A percentile compares a stretch with the other conserved stretches of the same genome.
Evolutionary conservation across 2,329 filamentous ascomycete genomes (phyloP).

Genomic region (Phoma sp.): DNA sequence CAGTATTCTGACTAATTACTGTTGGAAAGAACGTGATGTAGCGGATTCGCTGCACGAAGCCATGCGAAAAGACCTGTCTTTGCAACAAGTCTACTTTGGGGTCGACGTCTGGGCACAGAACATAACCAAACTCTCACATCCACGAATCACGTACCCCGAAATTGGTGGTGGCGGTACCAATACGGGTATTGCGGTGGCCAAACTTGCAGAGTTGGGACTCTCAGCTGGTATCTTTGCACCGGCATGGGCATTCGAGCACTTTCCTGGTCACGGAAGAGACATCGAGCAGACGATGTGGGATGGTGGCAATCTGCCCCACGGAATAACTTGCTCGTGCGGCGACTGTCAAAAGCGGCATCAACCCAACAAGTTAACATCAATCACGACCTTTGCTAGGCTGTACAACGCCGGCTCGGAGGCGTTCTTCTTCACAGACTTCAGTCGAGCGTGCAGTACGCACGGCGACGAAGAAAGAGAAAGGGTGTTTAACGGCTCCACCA

Average conservation of each 20-base stretch:
- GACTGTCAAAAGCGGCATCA: conserved; percentile 27
- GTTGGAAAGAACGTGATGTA: conserved; percentile 48
- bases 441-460: conserved; percentile 37
- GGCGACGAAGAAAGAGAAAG: conserved; percentile 13
- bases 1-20: conserved; percentile 56
- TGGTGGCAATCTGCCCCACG: conserved; percentile 34
- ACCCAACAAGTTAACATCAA: conserved; percentile 31
- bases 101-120: conserved; percentile 59
- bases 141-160: conserved; percentile 49
- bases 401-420: conserved; percentile 43
- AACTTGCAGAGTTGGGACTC: conserved; percentile 45
- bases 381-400: conserved; percentile 38
- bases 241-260: conserved; percentile 58
- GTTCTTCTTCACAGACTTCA: conserved; percentile 52
- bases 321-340: conserved; percentile 46
- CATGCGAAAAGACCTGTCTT: conserved; percentile 29
- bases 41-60: conserved; percentile 35
- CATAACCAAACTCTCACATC: conserved; percentile 32
- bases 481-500: conserved; percentile 23
- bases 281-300: conserved; percentile 49
- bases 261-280: conserved; percentile 33
- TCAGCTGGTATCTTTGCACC: conserved; percentile 56
- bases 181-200: conserved; percentile 50
- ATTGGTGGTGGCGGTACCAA: conserved; percentile 52
- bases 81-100: conserved; percentile 49